Conservation (phyloP, 78 protist genomes). For the Dictyostelium firmibasis region DNA sequence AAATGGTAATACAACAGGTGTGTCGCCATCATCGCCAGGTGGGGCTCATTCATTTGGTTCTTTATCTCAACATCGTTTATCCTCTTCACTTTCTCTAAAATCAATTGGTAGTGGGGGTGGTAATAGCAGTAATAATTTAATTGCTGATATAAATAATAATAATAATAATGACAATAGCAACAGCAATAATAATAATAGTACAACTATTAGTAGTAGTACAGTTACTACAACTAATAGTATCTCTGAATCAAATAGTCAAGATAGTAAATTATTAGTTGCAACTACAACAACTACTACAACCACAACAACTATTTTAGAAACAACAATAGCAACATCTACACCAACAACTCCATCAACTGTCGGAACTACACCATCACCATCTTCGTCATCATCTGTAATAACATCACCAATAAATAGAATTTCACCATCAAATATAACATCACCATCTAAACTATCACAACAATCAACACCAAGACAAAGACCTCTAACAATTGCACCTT, state of each 20-base stretch:
- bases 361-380: neutral
- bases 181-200: neutral
- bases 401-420: neutral
- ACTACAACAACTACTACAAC: neutral
- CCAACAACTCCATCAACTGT: neutral
- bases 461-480: neutral
- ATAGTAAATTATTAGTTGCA: neutral
- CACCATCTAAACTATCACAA: neutral
- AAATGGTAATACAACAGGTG: conserved; percentile 5
- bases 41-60: conserved; percentile 32
- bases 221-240: neutral
- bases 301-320: no score
- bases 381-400: neutral
- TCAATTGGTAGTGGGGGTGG: neutral
- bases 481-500: neutral
- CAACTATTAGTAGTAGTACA: neutral
- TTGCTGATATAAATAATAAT: neutral
- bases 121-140: neutral
- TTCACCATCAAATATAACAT: neutral
- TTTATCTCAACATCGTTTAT: conserved; percentile 47
- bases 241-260: neutral
- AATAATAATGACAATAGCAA: no score
- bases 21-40: conserved; percentile 4
- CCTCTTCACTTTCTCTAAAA: conserved; percentile 30
- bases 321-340: neutral